Evolutionary conservation across 768 basidiomycete species (phyloP), one percentile per base, ranked within the genome.

Genomic region (Boletales sp.): DNA sequence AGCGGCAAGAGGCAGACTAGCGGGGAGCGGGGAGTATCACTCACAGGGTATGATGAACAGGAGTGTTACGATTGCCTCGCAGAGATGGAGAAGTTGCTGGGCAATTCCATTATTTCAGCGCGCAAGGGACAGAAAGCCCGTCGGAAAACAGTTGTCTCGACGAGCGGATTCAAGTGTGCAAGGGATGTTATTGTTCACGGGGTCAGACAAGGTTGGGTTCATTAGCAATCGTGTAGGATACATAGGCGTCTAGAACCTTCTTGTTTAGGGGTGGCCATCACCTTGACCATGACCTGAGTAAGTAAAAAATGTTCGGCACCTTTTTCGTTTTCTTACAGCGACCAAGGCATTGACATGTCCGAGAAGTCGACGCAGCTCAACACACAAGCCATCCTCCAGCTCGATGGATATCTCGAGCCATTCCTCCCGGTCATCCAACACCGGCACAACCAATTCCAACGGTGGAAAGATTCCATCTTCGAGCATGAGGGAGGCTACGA

Each of bases 401-500:
- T 82, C 57, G 90, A 93, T 67, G 74, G 77, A 15, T 91, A 83
- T 67, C 81, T 93, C n/a, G 78, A 82, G 59, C 81, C 81, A n/a
- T 79, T 86, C 60, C 72, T 86, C 45, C 77, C 83, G 27, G 76
- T 80, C 39, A 89, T 93, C 66, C 71, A 80, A 50, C 77, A 79
- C 57, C 77, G 90, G 53, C 76, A 91, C 67, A 81, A 83, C 47
- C 64, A 68, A 30, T 91, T 83, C 72, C 77, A 79, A 50, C 75
- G 80, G 59, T 90, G 87, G 88, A 90, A 87, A 60, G 78, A 85
- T 58, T 74, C 71, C 40, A 89, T 97, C 60, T 77, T 86, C 19
- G 60, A 79, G 42, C 69, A 83, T 56, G 94, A 98, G 72, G 93
- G 93, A 43, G 95, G 97, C 17, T 80, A 83, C 56, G 86, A 86